These are phyloP conservation scores for Gossypium gossypioides DNA, from an alignment of 441 rosid genomes.

Conservation along the genomic window DNA sequence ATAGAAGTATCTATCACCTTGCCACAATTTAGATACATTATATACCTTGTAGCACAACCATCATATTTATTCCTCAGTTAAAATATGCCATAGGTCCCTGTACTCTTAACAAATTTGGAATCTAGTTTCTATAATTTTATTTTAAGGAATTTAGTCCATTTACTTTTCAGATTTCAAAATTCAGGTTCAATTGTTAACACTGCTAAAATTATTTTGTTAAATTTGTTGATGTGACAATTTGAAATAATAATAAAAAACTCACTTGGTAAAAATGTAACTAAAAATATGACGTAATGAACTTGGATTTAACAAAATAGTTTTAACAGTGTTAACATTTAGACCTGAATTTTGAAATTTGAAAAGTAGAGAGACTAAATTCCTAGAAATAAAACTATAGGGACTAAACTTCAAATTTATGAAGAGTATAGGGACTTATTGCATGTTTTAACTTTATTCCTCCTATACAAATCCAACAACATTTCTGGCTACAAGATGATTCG, in stretches of 20 bases:
- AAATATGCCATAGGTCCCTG: no score
- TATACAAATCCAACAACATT: not conserved
- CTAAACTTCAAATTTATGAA: not conserved
- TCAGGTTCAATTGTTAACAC: no score
- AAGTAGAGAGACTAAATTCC: not conserved
- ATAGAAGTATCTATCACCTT: not conserved
- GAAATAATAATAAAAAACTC: no score
- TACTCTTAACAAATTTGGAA: no score
- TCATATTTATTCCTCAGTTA: not conserved
- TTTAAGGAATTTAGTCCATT: no score
- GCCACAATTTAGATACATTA: not conserved
- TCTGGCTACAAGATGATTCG: not conserved
- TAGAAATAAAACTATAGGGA: not conserved
- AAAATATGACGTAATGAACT: not conserved
- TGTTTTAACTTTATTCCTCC: not conserved
- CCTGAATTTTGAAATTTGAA: not conserved
- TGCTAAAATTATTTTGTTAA: no score
- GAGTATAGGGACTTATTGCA: not conserved
- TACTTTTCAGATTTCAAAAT: no score
- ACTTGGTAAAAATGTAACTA: not conserved
- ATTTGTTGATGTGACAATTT: no score
- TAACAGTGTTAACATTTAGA: not conserved
- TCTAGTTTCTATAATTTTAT: no score
- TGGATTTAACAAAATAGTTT: not conserved
- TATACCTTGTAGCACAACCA: not conserved